Base-by-base conservation (phyloP, 495 filamentous ascomycete species). In the Hypoxylon cercidicola region DNA sequence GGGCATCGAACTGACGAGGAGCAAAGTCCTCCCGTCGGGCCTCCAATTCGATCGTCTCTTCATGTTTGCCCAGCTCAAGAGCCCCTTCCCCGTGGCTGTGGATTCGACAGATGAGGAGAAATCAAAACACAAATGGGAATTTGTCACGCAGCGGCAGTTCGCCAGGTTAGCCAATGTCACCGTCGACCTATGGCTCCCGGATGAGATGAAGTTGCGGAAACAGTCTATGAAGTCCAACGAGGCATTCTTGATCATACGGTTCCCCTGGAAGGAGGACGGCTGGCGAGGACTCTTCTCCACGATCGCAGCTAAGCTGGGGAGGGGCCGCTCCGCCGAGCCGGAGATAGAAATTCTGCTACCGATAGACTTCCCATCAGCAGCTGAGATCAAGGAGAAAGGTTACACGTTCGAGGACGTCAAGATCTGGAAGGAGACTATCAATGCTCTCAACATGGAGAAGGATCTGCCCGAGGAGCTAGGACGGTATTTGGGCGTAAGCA, bases 1-100 rank as follows among this genome's bases (percentile, higher is more conserved):
- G 61, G 91, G 89, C 12, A 87, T 97, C 16, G 92, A 97, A 75
- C 71, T 97, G 50, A 77, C 84, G 52, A 69, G 80, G 50, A 87
- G 85, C 41, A 85, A 87, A 48, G 83, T 96, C 4, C 76, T 93
- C 23, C 72, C 85, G 4, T 87, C 86, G 13, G 93, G 93, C 3
- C 81, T 98, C 44, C 82, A 90, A 72, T 90, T 89, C 73, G 94
- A 98, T 74, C 88, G 94, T 1, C 86, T 91, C 65, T 97, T 93
- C 80, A 89, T 85, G 47, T 92, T 97, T 66, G 90, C 89, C 0
- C 87, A 92, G 72, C 79, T 88, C 25, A 84, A 84, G 71, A 78
- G 78, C 68, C 81, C 79, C 9, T 82, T 82, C 41, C 81, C 81
- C 15, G 77, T 79, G 41, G 53, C 71, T 20, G 59, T 75, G 13